phyloP scores from a whole-genome alignment of 495 filamentous ascomycete genomes.

The Talaromyces ruber region DNA sequence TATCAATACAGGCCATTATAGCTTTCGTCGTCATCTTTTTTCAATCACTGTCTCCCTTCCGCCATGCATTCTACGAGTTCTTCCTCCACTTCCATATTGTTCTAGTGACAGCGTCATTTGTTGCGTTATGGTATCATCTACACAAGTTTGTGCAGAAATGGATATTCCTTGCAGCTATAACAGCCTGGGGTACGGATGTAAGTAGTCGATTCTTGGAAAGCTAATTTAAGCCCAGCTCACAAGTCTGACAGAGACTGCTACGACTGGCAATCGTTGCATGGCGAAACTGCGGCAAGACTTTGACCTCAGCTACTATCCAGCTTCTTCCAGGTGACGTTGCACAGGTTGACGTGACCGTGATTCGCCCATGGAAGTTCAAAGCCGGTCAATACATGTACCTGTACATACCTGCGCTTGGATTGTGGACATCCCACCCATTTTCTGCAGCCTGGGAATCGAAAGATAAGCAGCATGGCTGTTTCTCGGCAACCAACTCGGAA shows the following conservation, averaged over 20 bases:
- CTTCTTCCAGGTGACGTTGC: slow-evolving; percentile 41
- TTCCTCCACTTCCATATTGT: slow-evolving; percentile 49
- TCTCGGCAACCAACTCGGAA: slow-evolving; percentile 5
- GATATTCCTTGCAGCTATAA: slow-evolving; percentile 27
- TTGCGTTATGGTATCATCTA: slow-evolving; percentile 48
- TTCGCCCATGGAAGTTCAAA: slow-evolving; percentile 37
- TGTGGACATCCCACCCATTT: slow-evolving; percentile 51
- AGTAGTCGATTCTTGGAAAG: slow-evolving; percentile 2
- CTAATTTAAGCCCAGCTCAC: neutral
- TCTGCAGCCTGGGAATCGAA: slow-evolving; percentile 44
- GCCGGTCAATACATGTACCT: slow-evolving; percentile 50
- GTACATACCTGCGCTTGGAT: slow-evolving; percentile 41
- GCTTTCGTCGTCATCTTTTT: slow-evolving; percentile 40
- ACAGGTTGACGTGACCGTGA: slow-evolving; percentile 40
- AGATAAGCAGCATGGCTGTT: neutral
- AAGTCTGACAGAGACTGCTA: slow-evolving; percentile 39
- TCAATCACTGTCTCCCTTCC: slow-evolving; percentile 41
- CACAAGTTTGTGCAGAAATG: slow-evolving; percentile 32
- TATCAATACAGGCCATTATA: slow-evolving; percentile 21
- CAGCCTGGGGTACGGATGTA: slow-evolving; percentile 34
- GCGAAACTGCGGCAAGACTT: slow-evolving; percentile 42
- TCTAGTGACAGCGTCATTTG: slow-evolving; percentile 35
- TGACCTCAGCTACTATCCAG: slow-evolving; percentile 41
- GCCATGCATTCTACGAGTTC: slow-evolving; percentile 51
- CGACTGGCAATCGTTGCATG: slow-evolving; percentile 48